Evolutionary conservation across 441 rosid species (phyloP).

Genomic region (Sinapis alba): DNA sequence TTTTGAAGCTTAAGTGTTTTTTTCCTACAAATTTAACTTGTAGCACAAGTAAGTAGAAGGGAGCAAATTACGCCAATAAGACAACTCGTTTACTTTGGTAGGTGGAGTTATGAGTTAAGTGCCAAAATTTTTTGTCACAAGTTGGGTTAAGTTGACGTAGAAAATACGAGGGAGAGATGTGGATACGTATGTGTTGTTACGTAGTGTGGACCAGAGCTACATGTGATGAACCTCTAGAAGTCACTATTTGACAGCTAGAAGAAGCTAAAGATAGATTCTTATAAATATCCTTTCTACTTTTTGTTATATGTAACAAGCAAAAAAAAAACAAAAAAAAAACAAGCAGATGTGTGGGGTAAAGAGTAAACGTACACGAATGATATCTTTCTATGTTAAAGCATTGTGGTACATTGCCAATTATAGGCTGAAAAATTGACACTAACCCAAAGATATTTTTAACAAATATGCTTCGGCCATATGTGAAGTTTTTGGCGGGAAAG

Average conservation of each 20-base stretch:
- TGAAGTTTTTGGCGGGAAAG: background rate
- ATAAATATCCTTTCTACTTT: background rate
- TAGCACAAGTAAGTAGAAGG: slow-evolving; percentile 14
- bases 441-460: background rate
- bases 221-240: slow-evolving; percentile 39
- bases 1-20: background rate
- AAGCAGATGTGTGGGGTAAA: slow-evolving; percentile 21
- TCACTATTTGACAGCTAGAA: slow-evolving; percentile 55
- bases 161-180: slow-evolving; percentile 21
- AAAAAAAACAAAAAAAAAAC: too few relatives aligned
- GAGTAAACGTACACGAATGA: slow-evolving; percentile 3
- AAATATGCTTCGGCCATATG: background rate
- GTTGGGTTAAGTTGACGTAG: slow-evolving; percentile 37
- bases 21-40: background rate
- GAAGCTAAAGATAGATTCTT: slow-evolving; percentile 19
- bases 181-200: slow-evolving; percentile 5
- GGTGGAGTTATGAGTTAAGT: slow-evolving; percentile 17
- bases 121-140: slow-evolving; percentile 32
- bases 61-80: slow-evolving; percentile 4
- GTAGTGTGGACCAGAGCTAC: slow-evolving; percentile 48
- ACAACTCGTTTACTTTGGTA: background rate
- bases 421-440: background rate
- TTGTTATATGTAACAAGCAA: background rate
- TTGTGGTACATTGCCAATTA: background rate
- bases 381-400: slow-evolving; percentile 2